A percentile compares a stretch with the other conserved stretches of the same genome.
Conservation (phyloP, 2,329 filamentous ascomycete species). For the Fusarium sp. region DNA sequence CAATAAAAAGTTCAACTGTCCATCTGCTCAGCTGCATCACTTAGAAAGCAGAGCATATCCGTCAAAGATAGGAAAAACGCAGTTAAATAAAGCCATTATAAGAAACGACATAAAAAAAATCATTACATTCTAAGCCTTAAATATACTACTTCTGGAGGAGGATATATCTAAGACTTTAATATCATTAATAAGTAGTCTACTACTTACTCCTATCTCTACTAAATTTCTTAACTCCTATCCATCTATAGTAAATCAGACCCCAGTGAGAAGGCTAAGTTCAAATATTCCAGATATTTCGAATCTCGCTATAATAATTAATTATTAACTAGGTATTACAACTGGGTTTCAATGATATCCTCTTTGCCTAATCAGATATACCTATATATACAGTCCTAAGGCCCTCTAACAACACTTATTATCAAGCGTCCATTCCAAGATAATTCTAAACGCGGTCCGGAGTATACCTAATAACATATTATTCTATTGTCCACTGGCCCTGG, state of each 20-base stretch:
- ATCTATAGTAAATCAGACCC: background rate
- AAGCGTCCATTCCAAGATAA: background rate
- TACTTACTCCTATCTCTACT: background rate
- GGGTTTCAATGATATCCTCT: background rate
- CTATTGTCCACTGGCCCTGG: background rate
- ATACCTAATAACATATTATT: background rate
- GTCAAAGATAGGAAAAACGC: background rate
- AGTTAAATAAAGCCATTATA: background rate
- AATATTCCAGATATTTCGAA: background rate
- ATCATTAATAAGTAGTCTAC: background rate
- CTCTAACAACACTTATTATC: background rate
- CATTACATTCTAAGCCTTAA: background rate
- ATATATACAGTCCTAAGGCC: background rate
- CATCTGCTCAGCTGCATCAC: background rate
- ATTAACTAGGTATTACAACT: background rate
- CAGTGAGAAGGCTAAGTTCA: background rate
- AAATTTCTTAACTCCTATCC: background rate
- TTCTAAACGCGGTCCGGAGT: background rate
- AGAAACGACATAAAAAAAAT: background rate
- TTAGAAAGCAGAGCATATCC: background rate
- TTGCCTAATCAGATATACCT: background rate
- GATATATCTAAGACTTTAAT: background rate
- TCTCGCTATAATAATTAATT: background rate
- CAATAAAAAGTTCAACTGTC: background rate
- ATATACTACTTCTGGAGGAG: background rate